Conservation (phyloP, 164 flowering plant species). For the Buxus sempervirens region DNA sequence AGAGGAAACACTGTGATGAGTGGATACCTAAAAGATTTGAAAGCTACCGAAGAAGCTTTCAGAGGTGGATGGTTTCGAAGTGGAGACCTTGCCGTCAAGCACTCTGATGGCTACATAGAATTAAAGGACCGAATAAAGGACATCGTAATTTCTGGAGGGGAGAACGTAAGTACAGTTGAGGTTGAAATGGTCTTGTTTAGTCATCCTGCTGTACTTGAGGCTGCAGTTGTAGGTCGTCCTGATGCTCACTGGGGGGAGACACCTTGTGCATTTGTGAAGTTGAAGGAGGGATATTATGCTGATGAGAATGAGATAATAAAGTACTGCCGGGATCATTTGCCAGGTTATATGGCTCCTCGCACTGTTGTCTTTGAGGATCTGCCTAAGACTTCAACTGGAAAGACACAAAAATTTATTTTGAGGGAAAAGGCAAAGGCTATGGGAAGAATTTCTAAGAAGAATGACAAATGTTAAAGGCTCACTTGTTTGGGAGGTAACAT, state of each 20-base stretch:
- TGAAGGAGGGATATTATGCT: slow-evolving; percentile 38
- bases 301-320: slow-evolving; percentile 34
- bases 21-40: slow-evolving; percentile 35
- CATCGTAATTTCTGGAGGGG: slow-evolving; percentile 55
- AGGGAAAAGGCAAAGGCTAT: slow-evolving; percentile 52
- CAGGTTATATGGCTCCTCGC: slow-evolving; percentile 56
- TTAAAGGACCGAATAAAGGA: slow-evolving; percentile 53
- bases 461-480: no score
- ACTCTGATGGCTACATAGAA: slow-evolving; percentile 47
- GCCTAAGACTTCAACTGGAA: slow-evolving; percentile 62
- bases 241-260: slow-evolving; percentile 64
- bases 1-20: slow-evolving; percentile 52
- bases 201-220: slow-evolving; percentile 54
- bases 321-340: slow-evolving; percentile 40
- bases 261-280: slow-evolving; percentile 59
- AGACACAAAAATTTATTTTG: slow-evolving; percentile 53
- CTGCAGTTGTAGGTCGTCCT: slow-evolving; percentile 53
- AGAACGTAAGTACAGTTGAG: slow-evolving; percentile 53
- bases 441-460: slow-evolving; percentile 30
- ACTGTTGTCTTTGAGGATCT: slow-evolving; percentile 45
- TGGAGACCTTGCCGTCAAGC: slow-evolving; percentile 49
- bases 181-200: slow-evolving; percentile 44
- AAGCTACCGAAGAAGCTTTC: slow-evolving; percentile 36
- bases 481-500: no score
- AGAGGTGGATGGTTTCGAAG: slow-evolving; percentile 46